Base-by-base conservation (phyloP, 1,284 basidiomycete genomes). In the Irpex rosettiformis region DNA sequence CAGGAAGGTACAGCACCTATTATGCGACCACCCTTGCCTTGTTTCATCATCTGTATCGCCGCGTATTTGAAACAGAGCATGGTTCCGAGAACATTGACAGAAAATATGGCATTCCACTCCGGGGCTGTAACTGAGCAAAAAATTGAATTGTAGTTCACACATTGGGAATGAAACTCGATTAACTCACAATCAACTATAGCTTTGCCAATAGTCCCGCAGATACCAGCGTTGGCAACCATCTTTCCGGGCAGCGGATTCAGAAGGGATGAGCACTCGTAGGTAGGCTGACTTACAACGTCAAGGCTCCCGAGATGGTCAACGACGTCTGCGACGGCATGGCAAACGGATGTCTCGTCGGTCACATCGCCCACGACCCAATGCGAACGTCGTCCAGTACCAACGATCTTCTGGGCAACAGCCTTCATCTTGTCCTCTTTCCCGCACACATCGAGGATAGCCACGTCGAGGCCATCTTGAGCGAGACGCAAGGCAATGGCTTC, bases 221-320 rank as follows among this genome's bases (percentile, higher is more conserved):
- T 67, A 1, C 71, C 71, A 0, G 72, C 72, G 60, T 73, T 73
- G 13, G 72, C 70, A 24, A 73, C 66, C 70, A 73, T 71, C 68
- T 69, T 22, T 22, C 52, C 13, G 5, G 7, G 7, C n/a, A 45
- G 3, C 21, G n/a, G n/a, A n/a, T n/a, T 45, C 18, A 45, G 16
- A 16, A 8, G 10, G 16, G 43, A n/a, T 18, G 18, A 7, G 8
- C 21, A 22, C 43, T 45, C 21, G 18, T 2, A 18, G 43, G 13
- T n/a, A 40, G 33, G 21, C n/a, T 10, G 3, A 55, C 59, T 8
- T 49, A 66, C 65, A 24, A 66, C 59, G 45, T 66, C 65, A 10
- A 66, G 58, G n/a, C 64, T 43, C 3, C 67, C 69, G 11, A 68
- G 58, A 33, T 55, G 48, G 40, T 61, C 57, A 2, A 68, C 67